Percentiles rank a stretch among this genome's conserved stretches.
phyloP scores from a whole-genome alignment of 305 asterid genomes.

The Nicotiana rustica region DNA sequence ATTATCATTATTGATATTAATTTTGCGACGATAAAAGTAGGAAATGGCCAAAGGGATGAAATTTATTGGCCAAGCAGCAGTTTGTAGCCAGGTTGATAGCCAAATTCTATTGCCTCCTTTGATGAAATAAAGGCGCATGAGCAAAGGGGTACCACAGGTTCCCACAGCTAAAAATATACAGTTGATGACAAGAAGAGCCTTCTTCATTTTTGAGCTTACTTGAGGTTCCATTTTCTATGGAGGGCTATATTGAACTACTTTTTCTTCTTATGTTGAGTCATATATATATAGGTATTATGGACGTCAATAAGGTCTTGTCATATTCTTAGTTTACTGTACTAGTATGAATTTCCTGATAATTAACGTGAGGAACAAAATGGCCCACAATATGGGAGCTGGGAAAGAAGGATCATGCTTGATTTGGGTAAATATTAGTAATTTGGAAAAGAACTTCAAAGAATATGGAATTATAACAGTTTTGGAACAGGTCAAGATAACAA shows the following conservation, averaged over 20 bases:
- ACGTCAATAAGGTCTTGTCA: neutral
- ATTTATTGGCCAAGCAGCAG: slow-evolving; percentile 40
- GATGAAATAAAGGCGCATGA: slow-evolving; percentile 42
- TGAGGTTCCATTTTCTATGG: slow-evolving; percentile 25
- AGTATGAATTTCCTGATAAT: neutral
- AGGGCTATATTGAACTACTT: neutral
- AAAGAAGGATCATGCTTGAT: neutral
- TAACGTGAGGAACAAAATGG: neutral
- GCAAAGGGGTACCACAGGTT: slow-evolving; percentile 41
- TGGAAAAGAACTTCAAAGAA: too few species aligned
- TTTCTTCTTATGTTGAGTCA: neutral
- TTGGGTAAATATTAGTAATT: too few species aligned
- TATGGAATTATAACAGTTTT: neutral
- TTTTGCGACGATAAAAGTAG: slow-evolving; percentile 35
- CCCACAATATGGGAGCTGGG: neutral
- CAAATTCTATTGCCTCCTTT: slow-evolving; percentile 46
- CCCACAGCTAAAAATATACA: slow-evolving; percentile 40
- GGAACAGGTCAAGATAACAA: neutral
- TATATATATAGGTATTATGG: neutral
- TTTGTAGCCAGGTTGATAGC: slow-evolving; percentile 44
- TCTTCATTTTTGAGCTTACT: slow-evolving; percentile 27
- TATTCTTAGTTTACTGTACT: neutral
- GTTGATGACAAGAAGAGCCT: slow-evolving; percentile 34
- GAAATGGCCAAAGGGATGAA: slow-evolving; percentile 38
- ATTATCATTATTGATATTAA: neutral